Evolutionary conservation across 495 filamentous ascomycete species (phyloP).

Genomic region (Aspergillus nanangensis): DNA sequence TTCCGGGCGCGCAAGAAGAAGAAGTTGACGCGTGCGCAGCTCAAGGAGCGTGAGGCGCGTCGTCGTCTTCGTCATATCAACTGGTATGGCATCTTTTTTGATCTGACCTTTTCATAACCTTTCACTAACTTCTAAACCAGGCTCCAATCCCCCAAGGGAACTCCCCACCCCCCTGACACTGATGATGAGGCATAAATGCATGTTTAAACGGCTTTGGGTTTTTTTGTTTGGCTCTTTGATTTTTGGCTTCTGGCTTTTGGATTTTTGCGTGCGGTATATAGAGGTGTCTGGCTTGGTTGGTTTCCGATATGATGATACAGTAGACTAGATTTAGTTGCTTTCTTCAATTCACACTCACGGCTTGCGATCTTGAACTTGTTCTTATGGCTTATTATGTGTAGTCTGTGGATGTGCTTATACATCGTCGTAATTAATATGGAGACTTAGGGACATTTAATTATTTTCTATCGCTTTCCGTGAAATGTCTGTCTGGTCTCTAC

Average conservation of each 20-base stretch:
- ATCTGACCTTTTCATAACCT: not conserved
- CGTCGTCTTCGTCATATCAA: constrained; percentile 91
- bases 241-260: not conserved
- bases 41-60: constrained; percentile 88
- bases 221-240: not conserved
- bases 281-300: constrained; percentile 2
- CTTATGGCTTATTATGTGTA: too few relatives aligned
- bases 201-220: too few relatives aligned
- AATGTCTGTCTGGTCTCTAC: too few relatives aligned
- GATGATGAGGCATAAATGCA: constrained; percentile 71
- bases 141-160: constrained; percentile 61
- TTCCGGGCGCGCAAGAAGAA: constrained; percentile 97
- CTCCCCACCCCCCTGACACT: constrained; percentile 71
- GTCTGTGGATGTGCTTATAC: too few relatives aligned
- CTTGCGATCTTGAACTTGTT: too few relatives aligned
- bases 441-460: too few relatives aligned
- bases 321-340: too few relatives aligned
- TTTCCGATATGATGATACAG: too few relatives aligned
- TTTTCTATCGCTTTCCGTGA: too few relatives aligned
- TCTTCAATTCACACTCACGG: too few relatives aligned
- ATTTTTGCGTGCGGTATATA: not conserved
- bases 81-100: constrained; percentile 52
- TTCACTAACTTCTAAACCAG: constrained; percentile 21
- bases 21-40: constrained; percentile 94
- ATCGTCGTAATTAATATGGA: too few relatives aligned